These are phyloP conservation scores for Beta lomatogona DNA, from an alignment of 179 eudicot species.

Conservation along the genomic window DNA sequence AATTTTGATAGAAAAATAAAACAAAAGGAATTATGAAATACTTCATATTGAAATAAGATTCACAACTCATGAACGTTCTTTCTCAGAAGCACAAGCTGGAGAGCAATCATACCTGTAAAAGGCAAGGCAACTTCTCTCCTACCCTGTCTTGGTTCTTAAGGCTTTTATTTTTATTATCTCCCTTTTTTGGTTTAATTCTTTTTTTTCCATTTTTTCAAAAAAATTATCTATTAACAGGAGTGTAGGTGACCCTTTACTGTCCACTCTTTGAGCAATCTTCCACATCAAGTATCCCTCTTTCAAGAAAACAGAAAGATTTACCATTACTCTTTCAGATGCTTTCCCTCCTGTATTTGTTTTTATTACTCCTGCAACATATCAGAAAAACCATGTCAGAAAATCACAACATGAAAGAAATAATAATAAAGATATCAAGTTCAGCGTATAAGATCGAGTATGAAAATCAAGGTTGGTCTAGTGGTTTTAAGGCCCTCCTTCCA, in stretches of 20 bases:
- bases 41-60: background rate
- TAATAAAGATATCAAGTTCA: background rate
- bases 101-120: constrained; percentile 37
- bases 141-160: constrained; percentile 58
- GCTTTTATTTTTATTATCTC: constrained; percentile 16
- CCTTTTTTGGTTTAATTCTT: background rate
- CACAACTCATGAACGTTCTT: constrained; percentile 9
- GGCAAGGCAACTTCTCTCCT: constrained; percentile 42
- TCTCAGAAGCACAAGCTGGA: constrained; percentile 22
- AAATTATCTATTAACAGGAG: background rate
- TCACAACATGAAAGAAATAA: background rate
- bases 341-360: constrained; percentile 18
- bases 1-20: too few relatives aligned
- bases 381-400: constrained; percentile 1
- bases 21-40: too few relatives aligned
- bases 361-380: background rate
- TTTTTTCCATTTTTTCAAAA: too few relatives aligned
- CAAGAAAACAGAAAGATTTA: constrained; percentile 39
- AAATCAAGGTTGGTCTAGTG: too few relatives aligned
- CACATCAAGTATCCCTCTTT: constrained; percentile 46
- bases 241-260: constrained; percentile 51
- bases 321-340: constrained; percentile 38
- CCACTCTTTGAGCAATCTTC: constrained; percentile 44
- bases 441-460: too few relatives aligned
- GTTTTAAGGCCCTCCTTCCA: too few relatives aligned